Base-by-base conservation (phyloP, 768 basidiomycete species). In the Pleurotus citrinopileatus region DNA sequence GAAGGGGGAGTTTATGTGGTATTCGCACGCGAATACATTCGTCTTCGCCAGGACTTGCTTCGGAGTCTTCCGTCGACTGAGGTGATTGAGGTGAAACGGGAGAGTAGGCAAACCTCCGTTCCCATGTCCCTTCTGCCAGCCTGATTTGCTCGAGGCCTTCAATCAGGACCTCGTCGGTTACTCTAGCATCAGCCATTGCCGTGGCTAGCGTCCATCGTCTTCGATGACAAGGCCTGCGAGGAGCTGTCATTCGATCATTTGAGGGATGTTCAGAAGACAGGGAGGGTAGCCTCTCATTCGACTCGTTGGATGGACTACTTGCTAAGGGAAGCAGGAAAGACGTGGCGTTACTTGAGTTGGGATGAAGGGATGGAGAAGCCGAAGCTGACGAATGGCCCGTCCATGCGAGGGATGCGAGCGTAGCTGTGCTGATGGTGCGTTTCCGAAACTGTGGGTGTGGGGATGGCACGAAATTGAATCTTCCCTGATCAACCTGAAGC, bases 101-200 rank as follows among this genome's bases (percentile, higher is more conserved):
- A 54, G 42, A 57, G 26, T 3, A 53, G 28, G 8, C 32, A 29
- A 25, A 55, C 40, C 47, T 5, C 29, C 36, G 25, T 44, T 52
- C 34, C 53, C 59, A 50, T 55, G 64, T 55, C 59, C 63, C 43
- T 58, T 64, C 61, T 61, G 54, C 55, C 26, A 57, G 62, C 26
- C 74, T 66, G 58, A 81, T 74, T 19, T 65, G 64, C 60, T 83
- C 81, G 22, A 83, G 68, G 43, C 70, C 70, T 44, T 75, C 67
- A 4, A 82, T 71, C 9, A 83, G 66, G 29, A 68, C 73, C 58
- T 80, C 80, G 60, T 83, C 79, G 2, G 79, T 71, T 45, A 81
- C 68, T 15, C 65, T 73, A 23, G 80, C 74, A 44, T 81, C 76
- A 23, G 73, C 78, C 56, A 82, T 74, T 13, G 76, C 79, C 62